Base-by-base conservation (phyloP, 75 land plant species). In the Pseudotsuga menziesii region DNA sequence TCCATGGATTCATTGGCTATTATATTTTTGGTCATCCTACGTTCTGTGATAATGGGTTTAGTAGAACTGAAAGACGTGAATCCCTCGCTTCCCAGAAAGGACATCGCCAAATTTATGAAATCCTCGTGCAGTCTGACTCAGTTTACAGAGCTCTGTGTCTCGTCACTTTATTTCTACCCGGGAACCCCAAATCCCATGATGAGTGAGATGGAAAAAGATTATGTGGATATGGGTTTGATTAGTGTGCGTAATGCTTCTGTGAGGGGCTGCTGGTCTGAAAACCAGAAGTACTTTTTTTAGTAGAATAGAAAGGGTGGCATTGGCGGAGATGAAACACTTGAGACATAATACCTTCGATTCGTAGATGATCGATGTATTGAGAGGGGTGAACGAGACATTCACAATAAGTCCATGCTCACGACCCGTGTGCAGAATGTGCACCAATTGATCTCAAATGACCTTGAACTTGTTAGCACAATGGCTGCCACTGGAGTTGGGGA, bases 311-410 rank as follows among this genome's bases (percentile, higher is more conserved):
- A 23, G 48, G 56, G 58, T 6, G 4, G 81, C 83, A 12, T 69
- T 85, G 7, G 64, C 32, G 8, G 80, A 60, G 66, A 78, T 88
- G 23, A 27, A 57, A 27, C n/a, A 41, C 39, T 26, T 81, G 74
- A 56, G 32, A 3, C 75, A 61, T 0, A 39, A 70, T 11, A 29
- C 4, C 20, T 80, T 55, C 79, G 70, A 56, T 17, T 52, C 16
- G 22, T 85, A 87, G 58, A 80, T 89, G 82, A 74, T 57, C 41
- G 78, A 89, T 23, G 79, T 82, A n/a, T 61, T 66, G 55, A 87
- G 89, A 5, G 86, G 89, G 89, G 29, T 87, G 64, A 89, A 86
- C 62, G 85, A 85, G 0, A 87, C 83, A 5, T 62, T 87, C 20
- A 89, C 89, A 1, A 67, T 11, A 72, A 73, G 71, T 5, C 19